Evolutionary conservation across 2,329 filamentous ascomycete species (phyloP).

Genomic region (Fusarium tupiense): DNA sequence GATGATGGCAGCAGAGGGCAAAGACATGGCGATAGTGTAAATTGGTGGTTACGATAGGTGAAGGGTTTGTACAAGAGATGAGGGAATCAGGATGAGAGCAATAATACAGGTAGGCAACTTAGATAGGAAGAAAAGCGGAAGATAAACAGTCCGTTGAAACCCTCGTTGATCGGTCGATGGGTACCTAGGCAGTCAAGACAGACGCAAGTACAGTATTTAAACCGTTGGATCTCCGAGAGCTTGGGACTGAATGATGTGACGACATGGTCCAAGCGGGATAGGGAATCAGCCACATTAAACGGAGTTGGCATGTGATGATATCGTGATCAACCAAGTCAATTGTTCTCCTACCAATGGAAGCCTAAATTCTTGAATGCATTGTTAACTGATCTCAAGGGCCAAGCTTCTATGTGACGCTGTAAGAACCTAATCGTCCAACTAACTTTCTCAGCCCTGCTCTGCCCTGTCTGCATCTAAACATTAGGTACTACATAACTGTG

Average conservation of each 20-base stretch:
- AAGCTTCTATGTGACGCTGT: slow-evolving; percentile 2
- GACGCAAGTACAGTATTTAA: neutral
- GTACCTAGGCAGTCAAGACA: neutral
- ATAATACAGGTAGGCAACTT: neutral
- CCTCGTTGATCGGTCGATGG: neutral
- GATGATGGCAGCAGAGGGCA: slow-evolving; percentile 61
- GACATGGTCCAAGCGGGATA: neutral
- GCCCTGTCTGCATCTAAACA: neutral
- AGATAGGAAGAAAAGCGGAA: neutral
- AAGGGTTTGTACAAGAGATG: neutral
- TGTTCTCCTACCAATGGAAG: no score
- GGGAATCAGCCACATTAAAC: slow-evolving; percentile 6
- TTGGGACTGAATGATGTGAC: slow-evolving; percentile 2
- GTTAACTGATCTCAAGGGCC: neutral
- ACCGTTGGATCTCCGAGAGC: neutral
- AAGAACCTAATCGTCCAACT: slow-evolving; percentile 14
- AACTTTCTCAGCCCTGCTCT: neutral
- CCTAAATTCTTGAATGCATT: no score
- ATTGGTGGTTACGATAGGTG: neutral
- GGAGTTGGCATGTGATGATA: neutral
- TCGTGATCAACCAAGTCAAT: neutral
- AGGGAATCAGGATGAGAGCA: slow-evolving; percentile 4
- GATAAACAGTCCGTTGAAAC: neutral
- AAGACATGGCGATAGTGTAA: slow-evolving; percentile 39
- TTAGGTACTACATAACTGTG: neutral